Base-by-base conservation (phyloP, 768 basidiomycete species). In the Amanita pallidorosea region DNA sequence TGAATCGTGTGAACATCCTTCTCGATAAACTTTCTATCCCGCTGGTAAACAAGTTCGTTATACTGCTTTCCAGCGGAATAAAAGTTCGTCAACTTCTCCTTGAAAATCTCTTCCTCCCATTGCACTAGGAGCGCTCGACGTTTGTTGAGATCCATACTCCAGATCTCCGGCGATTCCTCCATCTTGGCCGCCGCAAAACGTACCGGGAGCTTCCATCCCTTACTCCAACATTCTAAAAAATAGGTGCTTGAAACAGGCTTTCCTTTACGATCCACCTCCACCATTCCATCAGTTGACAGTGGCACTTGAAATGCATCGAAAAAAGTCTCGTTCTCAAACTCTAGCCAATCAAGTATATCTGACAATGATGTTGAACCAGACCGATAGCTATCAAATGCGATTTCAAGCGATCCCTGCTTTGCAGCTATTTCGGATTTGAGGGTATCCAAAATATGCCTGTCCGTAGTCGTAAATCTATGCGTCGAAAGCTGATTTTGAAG, bases 311-410 rank as follows among this genome's bases (percentile, higher is more conserved):
- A 70, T 25, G 80, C 71, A n/a, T 65, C 61, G 42, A 61, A 75
- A 58, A 62, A 81, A 0, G 67, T 65, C 0, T 62, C 54, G 7
- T 76, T 69, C 25, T 77, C 71, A 44, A 80, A 81, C 56, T 83
- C 77, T 8, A 82, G 59, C 55, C 75, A 63, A 5, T 59, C 61
- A 38, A 80, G 56, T 13, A 81, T 56, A 45, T 72, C 67, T 4
- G 53, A 27, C 6, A 54, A 37, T 4, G 48, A 23, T 20, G 67
- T 44, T 3, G 57, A 54, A 4, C 57, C 60, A 0, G 54, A 31
- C 23, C 55, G 52, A 53, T 68, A 70, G 20, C 47, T 12, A 4
- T 56, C 25, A 55, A 71, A 77, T 0, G 56, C 47, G 0, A 7
- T 45, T 11, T 67, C 49, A 8, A 80, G 60, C 0, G 51, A 31